These are phyloP conservation scores for Pochonia chlamydosporia DNA, from an alignment of 2,329 filamentous ascomycete species.

Conservation along the genomic window DNA sequence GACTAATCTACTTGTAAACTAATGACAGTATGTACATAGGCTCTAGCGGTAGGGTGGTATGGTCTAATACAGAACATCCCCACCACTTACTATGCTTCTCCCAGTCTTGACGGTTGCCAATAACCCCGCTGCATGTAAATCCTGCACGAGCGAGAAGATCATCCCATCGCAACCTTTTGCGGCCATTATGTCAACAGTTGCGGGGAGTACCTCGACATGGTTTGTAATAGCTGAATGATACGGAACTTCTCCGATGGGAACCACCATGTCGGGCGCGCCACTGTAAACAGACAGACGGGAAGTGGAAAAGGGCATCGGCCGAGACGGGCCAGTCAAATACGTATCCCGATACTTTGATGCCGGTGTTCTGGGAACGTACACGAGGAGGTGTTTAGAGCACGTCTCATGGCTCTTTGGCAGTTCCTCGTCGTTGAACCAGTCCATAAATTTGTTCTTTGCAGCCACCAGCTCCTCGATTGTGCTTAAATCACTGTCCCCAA, in stretches of 20 bases:
- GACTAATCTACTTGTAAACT: no score
- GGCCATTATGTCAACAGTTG: constrained; percentile 51
- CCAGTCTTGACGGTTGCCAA: constrained; percentile 39
- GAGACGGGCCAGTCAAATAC: constrained; percentile 32
- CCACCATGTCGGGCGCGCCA: constrained; percentile 34
- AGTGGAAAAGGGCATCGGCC: constrained; percentile 40
- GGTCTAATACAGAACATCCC: constrained; percentile 16
- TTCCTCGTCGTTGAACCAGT: constrained; percentile 40
- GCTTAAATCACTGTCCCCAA: constrained; percentile 23
- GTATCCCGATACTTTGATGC: constrained; percentile 20
- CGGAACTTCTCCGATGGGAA: constrained; percentile 34
- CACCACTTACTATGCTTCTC: constrained; percentile 17
- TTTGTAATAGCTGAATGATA: constrained; percentile 32
- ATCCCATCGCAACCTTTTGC: constrained; percentile 56
- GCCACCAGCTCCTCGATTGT: constrained; percentile 31
- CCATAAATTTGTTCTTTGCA: constrained; percentile 44
- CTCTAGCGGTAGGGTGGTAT: no score
- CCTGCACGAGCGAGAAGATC: constrained; percentile 46
- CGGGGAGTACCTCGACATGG: constrained; percentile 46
- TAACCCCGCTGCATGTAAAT: constrained; percentile 43
- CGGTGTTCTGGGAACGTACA: constrained; percentile 36
- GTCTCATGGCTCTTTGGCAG: constrained; percentile 21
- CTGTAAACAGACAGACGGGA: constrained; percentile 27
- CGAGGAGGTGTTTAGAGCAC: constrained; percentile 42
- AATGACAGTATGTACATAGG: no score